Conservation (phyloP, 2,329 filamentous ascomycete genomes). For the Penicillium sp. region DNA sequence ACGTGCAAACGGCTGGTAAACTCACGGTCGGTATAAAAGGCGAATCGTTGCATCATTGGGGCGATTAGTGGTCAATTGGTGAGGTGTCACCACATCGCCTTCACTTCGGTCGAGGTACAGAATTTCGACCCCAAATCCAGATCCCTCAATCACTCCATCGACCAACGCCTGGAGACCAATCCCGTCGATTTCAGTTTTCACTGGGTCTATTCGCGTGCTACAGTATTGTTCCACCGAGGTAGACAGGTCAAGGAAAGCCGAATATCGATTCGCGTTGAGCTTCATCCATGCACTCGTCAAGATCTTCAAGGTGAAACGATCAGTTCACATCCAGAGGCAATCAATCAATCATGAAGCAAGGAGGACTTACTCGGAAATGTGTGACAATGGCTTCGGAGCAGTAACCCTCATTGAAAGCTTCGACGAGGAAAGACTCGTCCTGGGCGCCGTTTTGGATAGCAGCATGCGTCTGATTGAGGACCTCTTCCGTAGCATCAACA, state of each 20-base stretch:
- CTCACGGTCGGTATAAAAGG: slow-evolving; percentile 66
- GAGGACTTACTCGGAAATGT: slow-evolving; percentile 63
- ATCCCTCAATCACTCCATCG: slow-evolving; percentile 75
- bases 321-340: slow-evolving; percentile 4
- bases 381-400: slow-evolving; percentile 77
- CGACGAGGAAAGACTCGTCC: slow-evolving; percentile 58
- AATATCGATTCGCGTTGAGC: slow-evolving; percentile 66
- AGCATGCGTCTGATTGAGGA: slow-evolving; percentile 64
- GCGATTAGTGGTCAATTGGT: slow-evolving; percentile 38
- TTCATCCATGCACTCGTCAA: slow-evolving; percentile 84
- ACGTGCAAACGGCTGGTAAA: slow-evolving; percentile 1
- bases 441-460: slow-evolving; percentile 58
- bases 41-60: slow-evolving; percentile 62
- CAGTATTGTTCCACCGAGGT: slow-evolving; percentile 64
- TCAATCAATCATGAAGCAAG: not conserved
- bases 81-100: slow-evolving; percentile 67
- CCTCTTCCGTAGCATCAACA: slow-evolving; percentile 68
- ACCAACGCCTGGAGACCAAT: slow-evolving; percentile 76
- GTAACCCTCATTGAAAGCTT: slow-evolving; percentile 71
- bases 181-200: slow-evolving; percentile 83
- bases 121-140: slow-evolving; percentile 78
- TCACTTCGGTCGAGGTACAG: slow-evolving; percentile 86
- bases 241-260: slow-evolving; percentile 66
- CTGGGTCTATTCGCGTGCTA: slow-evolving; percentile 67
- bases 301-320: slow-evolving; percentile 52